Percentiles rank a stretch among this genome's conserved stretches.
Evolutionary conservation across 2,329 filamentous ascomycete genomes (phyloP).

Genomic region (Hymenoscyphus salicellus): DNA sequence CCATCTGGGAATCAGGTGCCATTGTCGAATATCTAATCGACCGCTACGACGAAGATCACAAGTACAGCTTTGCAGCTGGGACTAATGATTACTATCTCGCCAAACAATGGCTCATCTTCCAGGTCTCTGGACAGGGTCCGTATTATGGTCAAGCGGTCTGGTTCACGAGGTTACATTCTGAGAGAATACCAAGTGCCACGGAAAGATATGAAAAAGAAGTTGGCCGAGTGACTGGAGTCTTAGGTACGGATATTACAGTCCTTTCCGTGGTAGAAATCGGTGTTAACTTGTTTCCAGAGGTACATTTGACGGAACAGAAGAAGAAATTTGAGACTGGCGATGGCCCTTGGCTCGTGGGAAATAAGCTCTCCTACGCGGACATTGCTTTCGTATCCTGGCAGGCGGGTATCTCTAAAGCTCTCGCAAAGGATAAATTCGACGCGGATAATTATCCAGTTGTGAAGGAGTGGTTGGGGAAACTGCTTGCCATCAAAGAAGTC

Average conservation of each 20-base stretch:
- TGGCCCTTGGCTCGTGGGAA: constrained; percentile 10
- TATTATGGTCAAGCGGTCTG: constrained; percentile 6
- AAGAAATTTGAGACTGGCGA: background rate
- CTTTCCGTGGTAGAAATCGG: background rate
- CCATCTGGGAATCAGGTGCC: constrained; percentile 11
- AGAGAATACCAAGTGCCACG: background rate
- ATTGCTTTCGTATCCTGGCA: constrained; percentile 8
- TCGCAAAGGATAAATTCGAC: background rate
- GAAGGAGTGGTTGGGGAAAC: constrained; percentile 2
- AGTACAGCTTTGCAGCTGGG: constrained; percentile 3
- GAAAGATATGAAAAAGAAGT: constrained; percentile 5
- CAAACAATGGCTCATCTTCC: constrained; percentile 11
- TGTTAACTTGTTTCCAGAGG: background rate
- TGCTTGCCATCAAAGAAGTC: background rate
- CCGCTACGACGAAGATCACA: constrained; percentile 2
- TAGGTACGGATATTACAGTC: background rate
- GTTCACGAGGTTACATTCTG: constrained; percentile 7
- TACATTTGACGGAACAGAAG: background rate
- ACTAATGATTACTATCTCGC: constrained; percentile 4
- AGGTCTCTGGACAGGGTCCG: constrained; percentile 7
- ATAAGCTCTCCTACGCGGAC: constrained; percentile 10
- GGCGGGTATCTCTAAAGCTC: background rate
- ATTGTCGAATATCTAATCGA: constrained; percentile 10
- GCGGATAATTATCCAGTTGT: constrained; percentile 6
- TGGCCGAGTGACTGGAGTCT: constrained; percentile 3